Percentiles rank a stretch among this genome's conserved stretches.
phyloP scores from a whole-genome alignment of 441 rosid species.

The Capsella rubella region DNA sequence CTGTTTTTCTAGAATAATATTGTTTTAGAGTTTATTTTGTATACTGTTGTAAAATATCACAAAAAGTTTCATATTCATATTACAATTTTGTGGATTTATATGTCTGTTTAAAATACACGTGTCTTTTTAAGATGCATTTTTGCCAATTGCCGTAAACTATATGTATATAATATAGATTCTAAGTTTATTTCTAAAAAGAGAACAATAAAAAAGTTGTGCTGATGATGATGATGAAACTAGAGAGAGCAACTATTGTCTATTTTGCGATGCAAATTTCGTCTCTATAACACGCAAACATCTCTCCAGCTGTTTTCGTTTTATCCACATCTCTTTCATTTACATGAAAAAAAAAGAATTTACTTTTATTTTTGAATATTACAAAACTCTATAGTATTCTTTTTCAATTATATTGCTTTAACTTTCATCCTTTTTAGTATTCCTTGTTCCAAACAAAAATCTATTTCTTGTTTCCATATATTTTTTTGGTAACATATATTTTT shows the following conservation, averaged over 20 bases:
- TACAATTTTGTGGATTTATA: too few species aligned
- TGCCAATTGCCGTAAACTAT: neutral
- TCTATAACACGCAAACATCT: constrained; percentile 23
- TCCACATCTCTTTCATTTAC: constrained; percentile 22
- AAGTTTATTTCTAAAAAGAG: neutral
- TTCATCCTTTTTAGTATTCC: too few species aligned
- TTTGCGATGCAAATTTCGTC: constrained; percentile 5
- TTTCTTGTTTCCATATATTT: neutral
- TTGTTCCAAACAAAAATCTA: neutral
- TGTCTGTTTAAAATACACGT: neutral
- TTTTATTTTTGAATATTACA: too few species aligned
- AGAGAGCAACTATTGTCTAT: neutral
- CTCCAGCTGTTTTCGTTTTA: constrained; percentile 34
- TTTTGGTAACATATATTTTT: neutral
- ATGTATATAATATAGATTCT: neutral
- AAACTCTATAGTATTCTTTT: too few species aligned
- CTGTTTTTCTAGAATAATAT: too few species aligned
- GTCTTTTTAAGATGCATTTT: neutral
- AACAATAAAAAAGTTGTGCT: constrained; percentile 1
- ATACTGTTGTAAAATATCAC: too few species aligned
- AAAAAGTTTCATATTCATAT: neutral
- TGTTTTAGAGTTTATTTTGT: too few species aligned
- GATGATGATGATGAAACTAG: neutral
- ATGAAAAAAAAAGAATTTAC: neutral
- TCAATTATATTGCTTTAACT: too few species aligned